Conservation (phyloP, 257 asterid genomes). For the Misopates orontium region DNA sequence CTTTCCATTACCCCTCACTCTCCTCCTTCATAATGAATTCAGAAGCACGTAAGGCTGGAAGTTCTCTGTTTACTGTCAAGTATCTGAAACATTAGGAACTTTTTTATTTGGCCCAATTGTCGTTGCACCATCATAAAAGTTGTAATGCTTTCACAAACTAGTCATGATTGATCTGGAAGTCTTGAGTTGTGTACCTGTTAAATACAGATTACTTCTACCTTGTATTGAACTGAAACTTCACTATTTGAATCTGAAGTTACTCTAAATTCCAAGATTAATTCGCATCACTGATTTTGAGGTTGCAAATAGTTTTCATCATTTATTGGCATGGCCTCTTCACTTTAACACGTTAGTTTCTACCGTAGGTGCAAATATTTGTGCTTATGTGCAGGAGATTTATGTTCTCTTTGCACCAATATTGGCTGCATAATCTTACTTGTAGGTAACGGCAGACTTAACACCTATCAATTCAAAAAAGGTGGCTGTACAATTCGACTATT, state of each 20-base stretch:
- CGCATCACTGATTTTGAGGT: neutral
- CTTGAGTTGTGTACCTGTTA: neutral
- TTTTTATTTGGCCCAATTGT: neutral
- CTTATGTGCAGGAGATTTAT: neutral
- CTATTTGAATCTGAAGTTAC: no score
- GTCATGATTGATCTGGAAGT: neutral
- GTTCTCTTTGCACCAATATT: constrained; percentile 13
- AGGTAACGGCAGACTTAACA: constrained; percentile 90
- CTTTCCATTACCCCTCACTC: no score
- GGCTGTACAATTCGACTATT: constrained; percentile 73
- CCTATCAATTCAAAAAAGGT: constrained; percentile 68
- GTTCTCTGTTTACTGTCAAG: no score
- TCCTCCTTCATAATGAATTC: no score
- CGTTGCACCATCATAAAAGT: neutral
- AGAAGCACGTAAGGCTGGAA: no score
- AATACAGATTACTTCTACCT: neutral
- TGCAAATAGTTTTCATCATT: neutral
- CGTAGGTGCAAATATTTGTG: neutral
- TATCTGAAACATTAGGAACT: neutral
- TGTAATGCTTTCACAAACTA: neutral
- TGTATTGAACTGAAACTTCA: no score
- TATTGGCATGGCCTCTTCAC: neutral
- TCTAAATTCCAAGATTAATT: neutral
- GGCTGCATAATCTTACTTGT: constrained; percentile 8
- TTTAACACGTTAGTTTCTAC: neutral